Evolutionary conservation across 371 early-diverging fungal genomes (phyloP).

Genomic region (Mortierella sp.): DNA sequence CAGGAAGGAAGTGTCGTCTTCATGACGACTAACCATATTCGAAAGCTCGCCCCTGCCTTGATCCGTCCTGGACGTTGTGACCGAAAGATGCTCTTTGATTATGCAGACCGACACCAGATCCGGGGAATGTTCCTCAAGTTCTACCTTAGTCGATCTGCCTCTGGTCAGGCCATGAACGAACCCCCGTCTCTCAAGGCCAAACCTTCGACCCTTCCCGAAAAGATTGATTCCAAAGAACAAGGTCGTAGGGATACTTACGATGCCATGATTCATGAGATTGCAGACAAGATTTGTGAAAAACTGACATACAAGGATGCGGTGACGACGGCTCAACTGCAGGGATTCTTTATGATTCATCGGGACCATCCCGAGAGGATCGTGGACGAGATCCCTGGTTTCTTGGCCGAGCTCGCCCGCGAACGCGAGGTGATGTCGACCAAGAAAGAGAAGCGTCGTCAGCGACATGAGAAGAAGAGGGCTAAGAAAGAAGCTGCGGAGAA

Average conservation of each 20-base stretch:
- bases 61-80: conserved; percentile 92
- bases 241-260: conserved; percentile 35
- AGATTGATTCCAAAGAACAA: conserved; percentile 30
- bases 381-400: conserved; percentile 38
- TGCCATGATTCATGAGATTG: conserved; percentile 35
- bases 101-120: conserved; percentile 50
- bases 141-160: conserved; percentile 45
- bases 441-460: conserved; percentile 39
- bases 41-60: conserved; percentile 85
- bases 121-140: conserved; percentile 61
- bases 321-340: conserved; percentile 65
- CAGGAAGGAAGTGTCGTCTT: conserved; percentile 79
- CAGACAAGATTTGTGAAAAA: conserved; percentile 33
- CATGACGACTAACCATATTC: conserved; percentile 92
- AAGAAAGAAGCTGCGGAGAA: conserved; percentile 36
- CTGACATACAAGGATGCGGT: conserved; percentile 53
- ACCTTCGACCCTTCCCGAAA: neutral
- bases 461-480: conserved; percentile 31
- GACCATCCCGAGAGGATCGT: conserved; percentile 43
- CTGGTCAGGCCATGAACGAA: conserved; percentile 28
- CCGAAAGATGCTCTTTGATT: conserved; percentile 67
- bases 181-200: neutral
- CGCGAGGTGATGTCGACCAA: conserved; percentile 25
- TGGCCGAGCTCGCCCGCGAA: conserved; percentile 34
- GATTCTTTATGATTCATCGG: conserved; percentile 53